Conservation (phyloP, 768 basidiomycete genomes). For the Suillus alpinus region DNA sequence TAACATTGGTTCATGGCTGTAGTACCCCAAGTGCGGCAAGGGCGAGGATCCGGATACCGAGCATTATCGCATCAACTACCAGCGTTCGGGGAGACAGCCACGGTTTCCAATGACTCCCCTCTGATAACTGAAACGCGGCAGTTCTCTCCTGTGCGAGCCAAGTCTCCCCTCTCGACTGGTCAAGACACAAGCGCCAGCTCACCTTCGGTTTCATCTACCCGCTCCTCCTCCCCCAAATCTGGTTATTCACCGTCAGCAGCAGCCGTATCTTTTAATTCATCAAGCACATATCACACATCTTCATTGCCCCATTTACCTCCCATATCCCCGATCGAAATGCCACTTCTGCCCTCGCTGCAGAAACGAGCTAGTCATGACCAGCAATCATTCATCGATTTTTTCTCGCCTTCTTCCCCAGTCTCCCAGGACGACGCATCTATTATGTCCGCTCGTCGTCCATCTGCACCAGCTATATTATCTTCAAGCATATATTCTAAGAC, state of each 20-base stretch:
- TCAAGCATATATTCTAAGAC: constrained; percentile 18
- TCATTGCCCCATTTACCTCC: constrained; percentile 26
- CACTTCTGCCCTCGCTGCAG: constrained; percentile 15
- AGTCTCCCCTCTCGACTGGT: constrained; percentile 11
- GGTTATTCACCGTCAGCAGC: constrained; percentile 25
- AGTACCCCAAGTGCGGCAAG: constrained; percentile 20
- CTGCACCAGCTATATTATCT: constrained; percentile 15
- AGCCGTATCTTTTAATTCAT: constrained; percentile 41
- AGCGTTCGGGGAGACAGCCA: constrained; percentile 24
- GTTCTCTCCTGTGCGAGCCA: constrained; percentile 13
- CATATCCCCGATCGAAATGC: constrained; percentile 17
- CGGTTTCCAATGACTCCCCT: constrained; percentile 12
- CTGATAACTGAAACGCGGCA: constrained; percentile 12
- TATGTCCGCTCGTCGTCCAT: constrained; percentile 9
- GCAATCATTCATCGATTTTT: constrained; percentile 49
- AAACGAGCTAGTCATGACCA: constrained; percentile 31
- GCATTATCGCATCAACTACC: constrained; percentile 11
- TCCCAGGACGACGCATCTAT: constrained; percentile 4
- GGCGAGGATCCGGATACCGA: constrained; percentile 3
- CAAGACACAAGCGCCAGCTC: neutral
- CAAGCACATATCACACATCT: constrained; percentile 38
- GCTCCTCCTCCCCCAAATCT: constrained; percentile 25
- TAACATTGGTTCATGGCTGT: neutral
- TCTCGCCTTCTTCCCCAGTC: constrained; percentile 25
- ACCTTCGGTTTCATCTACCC: constrained; percentile 13